phyloP scores from a whole-genome alignment of 1,139 yeast species.

The Lodderomyces margitis region DNA sequence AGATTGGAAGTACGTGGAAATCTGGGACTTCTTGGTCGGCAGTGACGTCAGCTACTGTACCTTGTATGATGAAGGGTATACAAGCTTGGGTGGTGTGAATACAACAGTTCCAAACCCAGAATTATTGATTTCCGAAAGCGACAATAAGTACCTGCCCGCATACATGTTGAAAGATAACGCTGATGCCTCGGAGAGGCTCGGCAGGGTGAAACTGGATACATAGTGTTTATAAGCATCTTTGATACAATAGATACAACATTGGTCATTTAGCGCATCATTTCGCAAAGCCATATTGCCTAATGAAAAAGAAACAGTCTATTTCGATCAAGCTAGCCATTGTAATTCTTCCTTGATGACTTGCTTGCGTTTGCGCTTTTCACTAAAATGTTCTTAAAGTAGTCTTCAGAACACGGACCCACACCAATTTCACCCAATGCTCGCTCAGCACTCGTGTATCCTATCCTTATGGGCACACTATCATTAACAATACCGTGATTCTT shows the following conservation, averaged over 20 bases:
- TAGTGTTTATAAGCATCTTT: no score
- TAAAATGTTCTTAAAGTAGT: conserved; percentile 39
- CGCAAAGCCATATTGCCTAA: no score
- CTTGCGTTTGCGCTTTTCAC: conserved; percentile 29
- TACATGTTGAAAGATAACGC: conserved; percentile 59
- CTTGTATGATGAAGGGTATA: conserved; percentile 75
- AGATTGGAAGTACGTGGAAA: conserved; percentile 74
- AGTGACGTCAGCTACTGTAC: conserved; percentile 58
- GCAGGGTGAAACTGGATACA: conserved; percentile 19
- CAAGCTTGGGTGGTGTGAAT: conserved; percentile 74
- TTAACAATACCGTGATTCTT: conserved; percentile 16
- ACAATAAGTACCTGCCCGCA: conserved; percentile 53
- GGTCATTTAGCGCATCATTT: no score
- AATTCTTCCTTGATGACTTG: conserved; percentile 21
- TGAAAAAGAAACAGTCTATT: no score
- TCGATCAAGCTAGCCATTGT: not conserved
- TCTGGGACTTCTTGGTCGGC: conserved; percentile 67
- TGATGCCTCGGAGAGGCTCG: conserved; percentile 52
- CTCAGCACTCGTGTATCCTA: conserved; percentile 70
- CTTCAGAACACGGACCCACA: conserved; percentile 71
- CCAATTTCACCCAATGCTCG: conserved; percentile 73
- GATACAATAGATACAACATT: no score
- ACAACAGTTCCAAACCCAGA: conserved; percentile 68
- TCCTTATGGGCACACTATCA: conserved; percentile 42
- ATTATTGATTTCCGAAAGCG: conserved; percentile 25